Percentiles rank a stretch among this genome's conserved stretches.
Conservation (phyloP, 306 rosid species). For the Gastrolobium villosum region DNA sequence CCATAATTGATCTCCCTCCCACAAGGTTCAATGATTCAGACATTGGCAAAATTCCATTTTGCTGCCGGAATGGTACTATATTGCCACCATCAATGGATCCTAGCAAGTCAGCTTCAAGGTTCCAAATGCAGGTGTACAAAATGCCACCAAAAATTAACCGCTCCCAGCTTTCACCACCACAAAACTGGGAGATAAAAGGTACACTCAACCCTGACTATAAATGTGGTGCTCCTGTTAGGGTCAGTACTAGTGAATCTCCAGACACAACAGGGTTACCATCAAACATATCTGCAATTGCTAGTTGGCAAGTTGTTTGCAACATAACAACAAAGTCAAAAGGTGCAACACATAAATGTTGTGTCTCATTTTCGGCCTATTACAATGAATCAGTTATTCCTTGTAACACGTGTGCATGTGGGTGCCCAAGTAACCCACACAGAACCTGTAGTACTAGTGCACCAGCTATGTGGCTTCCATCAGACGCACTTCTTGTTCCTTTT, state of each 20-base stretch:
- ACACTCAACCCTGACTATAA: slow-evolving; percentile 75
- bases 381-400: slow-evolving; percentile 90
- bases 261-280: slow-evolving; percentile 65
- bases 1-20: slow-evolving; percentile 81
- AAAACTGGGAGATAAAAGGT: slow-evolving; percentile 82
- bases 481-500: slow-evolving; percentile 85
- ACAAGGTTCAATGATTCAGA: slow-evolving; percentile 72
- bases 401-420: slow-evolving; percentile 94
- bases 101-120: slow-evolving; percentile 74
- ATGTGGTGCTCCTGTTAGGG: slow-evolving; percentile 78
- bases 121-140: slow-evolving; percentile 83
- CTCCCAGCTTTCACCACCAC: slow-evolving; percentile 75
- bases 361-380: slow-evolving; percentile 89
- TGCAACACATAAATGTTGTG: slow-evolving; percentile 79
- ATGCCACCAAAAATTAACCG: slow-evolving; percentile 88
- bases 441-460: slow-evolving; percentile 72
- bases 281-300: slow-evolving; percentile 76
- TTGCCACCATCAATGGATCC: slow-evolving; percentile 83
- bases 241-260: slow-evolving; percentile 76
- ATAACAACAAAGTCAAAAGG: slow-evolving; percentile 66
- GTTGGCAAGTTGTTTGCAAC: slow-evolving; percentile 95
- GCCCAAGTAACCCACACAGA: slow-evolving; percentile 55
- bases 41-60: slow-evolving; percentile 78
- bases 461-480: slow-evolving; percentile 86
- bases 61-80: slow-evolving; percentile 93